phyloP scores from a whole-genome alignment of 345 rosid species.

The Brassica carinata region DNA sequence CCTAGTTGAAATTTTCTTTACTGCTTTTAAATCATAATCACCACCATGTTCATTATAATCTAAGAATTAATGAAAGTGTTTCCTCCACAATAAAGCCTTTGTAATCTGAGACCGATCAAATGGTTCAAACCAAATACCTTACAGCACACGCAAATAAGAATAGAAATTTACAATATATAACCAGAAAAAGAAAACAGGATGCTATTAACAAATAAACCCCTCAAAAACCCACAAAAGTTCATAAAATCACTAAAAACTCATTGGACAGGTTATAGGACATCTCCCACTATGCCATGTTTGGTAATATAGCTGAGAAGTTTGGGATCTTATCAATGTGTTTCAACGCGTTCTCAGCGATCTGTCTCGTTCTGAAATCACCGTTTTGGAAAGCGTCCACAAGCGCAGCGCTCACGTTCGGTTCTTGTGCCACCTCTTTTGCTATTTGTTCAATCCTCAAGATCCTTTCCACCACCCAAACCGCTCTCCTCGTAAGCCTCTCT shows the following conservation, averaged over 20 bases:
- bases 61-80: too few relatives aligned
- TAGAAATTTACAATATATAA: background rate
- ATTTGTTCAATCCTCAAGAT: conserved; percentile 78
- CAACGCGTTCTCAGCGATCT: background rate
- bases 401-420: conserved; percentile 72
- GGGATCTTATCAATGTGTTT: background rate
- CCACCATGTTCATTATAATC: too few relatives aligned
- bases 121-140: background rate
- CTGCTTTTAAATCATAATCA: too few relatives aligned
- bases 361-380: background rate
- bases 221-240: conserved; percentile 24
- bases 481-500: conserved; percentile 37
- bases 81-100: background rate
- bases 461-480: conserved; percentile 22
- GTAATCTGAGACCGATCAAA: background rate
- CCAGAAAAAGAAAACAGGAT: background rate
- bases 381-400: conserved; percentile 35
- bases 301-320: conserved; percentile 4
- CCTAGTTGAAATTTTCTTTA: too few relatives aligned
- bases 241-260: conserved; percentile 30
- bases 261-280: background rate
- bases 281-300: conserved; percentile 50
- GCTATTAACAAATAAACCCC: conserved; percentile 27
- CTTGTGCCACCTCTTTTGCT: conserved; percentile 71
- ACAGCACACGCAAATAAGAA: background rate